phyloP scores from a whole-genome alignment of 1,284 basidiomycete species.

The Ganoderma leucocontextum region DNA sequence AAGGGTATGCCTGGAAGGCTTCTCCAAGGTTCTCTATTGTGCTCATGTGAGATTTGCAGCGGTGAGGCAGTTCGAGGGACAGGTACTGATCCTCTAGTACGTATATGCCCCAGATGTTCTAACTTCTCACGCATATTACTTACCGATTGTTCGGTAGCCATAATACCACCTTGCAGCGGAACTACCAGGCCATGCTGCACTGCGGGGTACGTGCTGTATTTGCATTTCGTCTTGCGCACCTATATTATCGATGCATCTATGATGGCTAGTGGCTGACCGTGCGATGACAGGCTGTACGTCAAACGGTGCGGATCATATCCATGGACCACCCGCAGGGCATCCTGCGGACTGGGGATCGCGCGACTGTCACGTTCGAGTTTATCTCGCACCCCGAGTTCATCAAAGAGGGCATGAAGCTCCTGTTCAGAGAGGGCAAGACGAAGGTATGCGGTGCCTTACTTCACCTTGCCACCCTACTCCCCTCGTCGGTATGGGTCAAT shows the following conservation, averaged over 20 bases:
- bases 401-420: slow-evolving; percentile 90
- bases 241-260: background rate
- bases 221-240: background rate
- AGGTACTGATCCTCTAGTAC: slow-evolving; percentile 85
- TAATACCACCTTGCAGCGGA: slow-evolving; percentile 90
- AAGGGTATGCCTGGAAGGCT: slow-evolving; percentile 54
- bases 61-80: slow-evolving; percentile 82
- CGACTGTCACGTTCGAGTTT: slow-evolving; percentile 91
- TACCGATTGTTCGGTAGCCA: slow-evolving; percentile 60
- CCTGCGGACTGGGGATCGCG: slow-evolving; percentile 89
- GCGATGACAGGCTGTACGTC: slow-evolving; percentile 72
- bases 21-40: background rate
- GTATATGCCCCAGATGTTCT: slow-evolving; percentile 31
- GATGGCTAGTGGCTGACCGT: slow-evolving; percentile 10
- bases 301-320: slow-evolving; percentile 90
- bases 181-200: slow-evolving; percentile 91
- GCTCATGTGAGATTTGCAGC: slow-evolving; percentile 52
- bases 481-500: background rate
- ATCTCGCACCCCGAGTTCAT: slow-evolving; percentile 91
- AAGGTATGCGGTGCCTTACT: slow-evolving; percentile 60
- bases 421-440: slow-evolving; percentile 93
- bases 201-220: slow-evolving; percentile 66
- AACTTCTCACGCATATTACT: background rate
- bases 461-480: background rate
- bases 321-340: slow-evolving; percentile 90